Evolutionary conservation across 2,329 filamentous ascomycete genomes (phyloP).

Genomic region (Neonectria hederae): DNA sequence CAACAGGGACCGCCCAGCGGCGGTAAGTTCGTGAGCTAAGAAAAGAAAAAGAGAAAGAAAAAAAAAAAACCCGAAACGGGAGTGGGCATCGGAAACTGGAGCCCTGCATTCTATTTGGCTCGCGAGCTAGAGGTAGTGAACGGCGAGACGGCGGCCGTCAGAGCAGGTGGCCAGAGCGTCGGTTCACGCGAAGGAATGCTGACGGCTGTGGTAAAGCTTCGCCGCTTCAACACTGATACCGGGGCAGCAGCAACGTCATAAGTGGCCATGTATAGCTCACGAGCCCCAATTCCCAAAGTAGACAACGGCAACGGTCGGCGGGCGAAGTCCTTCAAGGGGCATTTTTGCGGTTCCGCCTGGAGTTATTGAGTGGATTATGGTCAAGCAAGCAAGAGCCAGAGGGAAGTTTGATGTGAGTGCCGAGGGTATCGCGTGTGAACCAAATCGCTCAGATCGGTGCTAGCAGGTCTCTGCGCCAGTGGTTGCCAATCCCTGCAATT

Average conservation of each 20-base stretch:
- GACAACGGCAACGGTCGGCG: constrained; percentile 1
- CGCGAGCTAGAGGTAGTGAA: constrained; percentile 9
- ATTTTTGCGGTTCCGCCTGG: constrained; percentile 19
- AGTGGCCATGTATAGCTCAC: background rate
- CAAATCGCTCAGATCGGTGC: constrained; percentile 42
- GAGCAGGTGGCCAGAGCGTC: constrained; percentile 31
- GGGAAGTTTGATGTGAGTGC: constrained; percentile 30
- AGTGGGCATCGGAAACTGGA: constrained; percentile 37
- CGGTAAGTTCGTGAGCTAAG: constrained; percentile 38
- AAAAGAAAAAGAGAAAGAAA: constrained; percentile 22
- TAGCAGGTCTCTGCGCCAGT: constrained; percentile 34
- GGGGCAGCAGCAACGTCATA: background rate
- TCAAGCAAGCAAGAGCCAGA: constrained; percentile 12
- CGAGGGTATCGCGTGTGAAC: constrained; percentile 41
- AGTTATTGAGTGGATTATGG: constrained; percentile 4
- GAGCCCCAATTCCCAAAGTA: constrained; percentile 2
- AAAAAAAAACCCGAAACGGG: constrained; percentile 25
- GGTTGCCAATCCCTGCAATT: constrained; percentile 41
- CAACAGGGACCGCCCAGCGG: constrained; percentile 39
- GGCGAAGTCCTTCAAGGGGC: constrained; percentile 3
- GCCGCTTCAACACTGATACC: constrained; percentile 25
- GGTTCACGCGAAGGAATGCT: constrained; percentile 26
- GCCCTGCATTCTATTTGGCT: constrained; percentile 27
- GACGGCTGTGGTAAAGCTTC: constrained; percentile 31
- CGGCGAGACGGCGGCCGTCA: constrained; percentile 25